Conservation (phyloP, 2,329 filamentous ascomycete species). For the Ophiocordyceps camponoti-rufipedis region DNA sequence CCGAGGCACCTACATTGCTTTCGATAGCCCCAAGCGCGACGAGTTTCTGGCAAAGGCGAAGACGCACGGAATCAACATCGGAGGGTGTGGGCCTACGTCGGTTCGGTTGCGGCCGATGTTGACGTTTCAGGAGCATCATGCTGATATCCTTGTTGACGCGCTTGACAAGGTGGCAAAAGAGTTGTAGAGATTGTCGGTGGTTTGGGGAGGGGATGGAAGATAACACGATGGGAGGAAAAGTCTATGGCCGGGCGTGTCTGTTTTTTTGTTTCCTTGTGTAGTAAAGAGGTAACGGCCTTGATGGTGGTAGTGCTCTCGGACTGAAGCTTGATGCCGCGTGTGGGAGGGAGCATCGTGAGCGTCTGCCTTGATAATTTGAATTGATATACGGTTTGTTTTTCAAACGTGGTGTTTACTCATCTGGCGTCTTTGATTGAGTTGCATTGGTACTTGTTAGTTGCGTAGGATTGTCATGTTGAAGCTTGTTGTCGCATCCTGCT, state of each 20-base stretch:
- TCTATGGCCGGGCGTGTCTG: not conserved
- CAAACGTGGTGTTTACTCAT: too few relatives aligned
- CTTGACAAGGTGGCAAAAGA: slow-evolving; percentile 55
- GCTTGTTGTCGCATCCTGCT: too few relatives aligned
- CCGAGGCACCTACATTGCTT: slow-evolving; percentile 83
- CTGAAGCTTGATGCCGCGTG: too few relatives aligned
- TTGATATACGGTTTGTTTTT: too few relatives aligned
- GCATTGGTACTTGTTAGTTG: too few relatives aligned
- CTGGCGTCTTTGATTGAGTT: too few relatives aligned
- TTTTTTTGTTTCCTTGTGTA: not conserved
- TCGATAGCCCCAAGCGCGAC: slow-evolving; percentile 67
- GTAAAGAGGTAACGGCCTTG: too few relatives aligned
- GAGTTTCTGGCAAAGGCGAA: slow-evolving; percentile 66
- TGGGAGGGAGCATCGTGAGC: too few relatives aligned
- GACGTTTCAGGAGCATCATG: slow-evolving; percentile 82
- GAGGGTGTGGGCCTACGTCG: slow-evolving; percentile 57
- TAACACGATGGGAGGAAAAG: not conserved
- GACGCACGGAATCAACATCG: slow-evolving; percentile 69
- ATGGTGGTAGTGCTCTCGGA: too few relatives aligned
- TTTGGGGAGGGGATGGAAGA: not conserved
- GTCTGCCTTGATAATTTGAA: too few relatives aligned
- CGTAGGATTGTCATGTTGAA: too few relatives aligned
- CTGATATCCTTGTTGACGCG: slow-evolving; percentile 62
- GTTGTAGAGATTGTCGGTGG: slow-evolving; percentile 5
- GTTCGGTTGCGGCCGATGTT: slow-evolving; percentile 79